Percentiles rank a stretch among this genome's conserved stretches.
phyloP scores from a whole-genome alignment of 2,329 filamentous ascomycete genomes.

The Acarospora socialis region DNA sequence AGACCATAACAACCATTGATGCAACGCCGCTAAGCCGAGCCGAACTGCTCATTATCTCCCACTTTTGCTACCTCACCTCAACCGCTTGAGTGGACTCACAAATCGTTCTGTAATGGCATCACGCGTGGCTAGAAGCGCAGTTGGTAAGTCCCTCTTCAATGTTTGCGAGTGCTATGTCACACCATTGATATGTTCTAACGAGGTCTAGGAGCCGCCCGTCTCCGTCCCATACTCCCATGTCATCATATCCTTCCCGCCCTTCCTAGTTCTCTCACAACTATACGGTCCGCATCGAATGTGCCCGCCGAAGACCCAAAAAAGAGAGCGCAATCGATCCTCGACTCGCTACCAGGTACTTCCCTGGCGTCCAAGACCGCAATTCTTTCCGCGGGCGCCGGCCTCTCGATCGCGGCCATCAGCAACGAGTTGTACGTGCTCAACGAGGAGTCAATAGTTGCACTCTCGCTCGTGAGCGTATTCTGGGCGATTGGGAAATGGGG shows the following conservation, averaged over 20 bases:
- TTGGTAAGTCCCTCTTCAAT: slow-evolving; percentile 62
- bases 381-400: slow-evolving; percentile 79
- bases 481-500: too few species aligned
- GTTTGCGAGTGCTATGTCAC: too few species aligned
- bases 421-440: slow-evolving; percentile 99
- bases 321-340: slow-evolving; percentile 91
- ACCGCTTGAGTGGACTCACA: slow-evolving; percentile 38
- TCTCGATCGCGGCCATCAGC: slow-evolving; percentile 90
- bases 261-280: slow-evolving; percentile 51
- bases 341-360: slow-evolving; percentile 82
- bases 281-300: slow-evolving; percentile 60
- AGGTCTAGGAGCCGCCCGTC: slow-evolving; percentile 65
- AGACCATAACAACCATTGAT: neutral
- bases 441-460: slow-evolving; percentile 90
- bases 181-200: slow-evolving; percentile 8
- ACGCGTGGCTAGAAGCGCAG: slow-evolving; percentile 86
- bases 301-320: slow-evolving; percentile 83
- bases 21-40: too few species aligned
- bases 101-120: slow-evolving; percentile 79
- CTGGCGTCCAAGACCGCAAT: slow-evolving; percentile 93
- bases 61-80: slow-evolving; percentile 30
- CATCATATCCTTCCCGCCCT: slow-evolving; percentile 65
- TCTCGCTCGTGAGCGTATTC: slow-evolving; percentile 90
- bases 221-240: slow-evolving; percentile 70
- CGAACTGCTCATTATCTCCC: neutral